Conservation (phyloP, 176 grass and related monocot species). For the Rhynchospora tenuis region DNA sequence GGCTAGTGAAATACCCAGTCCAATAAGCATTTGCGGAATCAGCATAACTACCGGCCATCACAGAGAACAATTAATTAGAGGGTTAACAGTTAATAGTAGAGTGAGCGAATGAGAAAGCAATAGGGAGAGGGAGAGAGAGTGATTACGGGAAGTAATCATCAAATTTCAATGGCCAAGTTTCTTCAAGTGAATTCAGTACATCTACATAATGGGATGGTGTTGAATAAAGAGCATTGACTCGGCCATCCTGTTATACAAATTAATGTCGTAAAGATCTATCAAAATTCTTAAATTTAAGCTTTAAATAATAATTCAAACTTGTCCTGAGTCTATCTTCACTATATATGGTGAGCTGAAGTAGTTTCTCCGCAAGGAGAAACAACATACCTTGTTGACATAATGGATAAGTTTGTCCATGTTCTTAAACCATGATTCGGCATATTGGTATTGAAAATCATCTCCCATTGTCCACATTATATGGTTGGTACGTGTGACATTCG, state of each 20-base stretch:
- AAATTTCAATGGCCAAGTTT: constrained; percentile 83
- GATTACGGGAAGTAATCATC: constrained; percentile 93
- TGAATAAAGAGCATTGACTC: constrained; percentile 84
- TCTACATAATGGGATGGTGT: constrained; percentile 89
- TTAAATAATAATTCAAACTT: not conserved
- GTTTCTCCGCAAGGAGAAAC: not conserved
- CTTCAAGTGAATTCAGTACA: constrained; percentile 72
- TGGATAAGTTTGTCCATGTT: constrained; percentile 93
- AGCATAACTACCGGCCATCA: constrained; percentile 58
- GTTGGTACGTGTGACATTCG: constrained; percentile 73
- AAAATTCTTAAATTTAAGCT: not conserved
- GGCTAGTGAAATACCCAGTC: constrained; percentile 92
- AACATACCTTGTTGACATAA: constrained; percentile 82
- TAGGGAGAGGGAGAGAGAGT: not conserved
- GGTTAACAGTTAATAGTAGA: not conserved
- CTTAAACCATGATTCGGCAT: constrained; percentile 91
- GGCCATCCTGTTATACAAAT: constrained; percentile 53
- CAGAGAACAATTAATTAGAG: not conserved
- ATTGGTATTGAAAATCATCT: constrained; percentile 90
- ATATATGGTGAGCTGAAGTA: not conserved
- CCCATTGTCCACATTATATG: constrained; percentile 99
- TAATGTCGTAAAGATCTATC: not conserved
- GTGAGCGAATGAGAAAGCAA: not conserved
- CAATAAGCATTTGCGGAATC: constrained; percentile 84
- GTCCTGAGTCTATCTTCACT: not conserved